Conservation (phyloP, 768 basidiomycete genomes). For the Dendrothele bispora region DNA sequence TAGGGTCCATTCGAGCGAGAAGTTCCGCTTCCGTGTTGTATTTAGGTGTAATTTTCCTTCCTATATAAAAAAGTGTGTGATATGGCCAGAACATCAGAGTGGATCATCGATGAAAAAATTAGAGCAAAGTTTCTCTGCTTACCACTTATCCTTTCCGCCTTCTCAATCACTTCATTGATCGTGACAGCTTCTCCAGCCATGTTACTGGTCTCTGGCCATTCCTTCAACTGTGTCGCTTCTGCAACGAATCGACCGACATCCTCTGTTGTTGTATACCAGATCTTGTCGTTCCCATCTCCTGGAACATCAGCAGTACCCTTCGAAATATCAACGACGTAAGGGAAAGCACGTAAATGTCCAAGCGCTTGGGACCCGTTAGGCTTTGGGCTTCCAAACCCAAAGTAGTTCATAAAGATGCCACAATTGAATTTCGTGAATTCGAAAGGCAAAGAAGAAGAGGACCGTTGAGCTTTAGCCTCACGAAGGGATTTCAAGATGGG, state of each 20-base stretch:
- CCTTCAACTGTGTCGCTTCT: not conserved
- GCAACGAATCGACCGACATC: slow-evolving; percentile 4
- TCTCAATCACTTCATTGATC: not conserved
- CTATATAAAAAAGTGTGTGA: too few species aligned
- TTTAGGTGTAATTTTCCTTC: not conserved
- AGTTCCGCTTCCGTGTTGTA: not conserved
- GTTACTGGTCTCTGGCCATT: slow-evolving; percentile 1
- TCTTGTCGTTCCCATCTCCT: not conserved
- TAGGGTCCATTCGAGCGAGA: not conserved
- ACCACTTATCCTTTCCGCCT: not conserved
- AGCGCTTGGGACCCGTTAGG: not conserved
- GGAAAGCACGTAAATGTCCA: not conserved
- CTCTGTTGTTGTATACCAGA: not conserved
- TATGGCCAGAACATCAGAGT: not conserved
- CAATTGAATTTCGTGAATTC: not conserved
- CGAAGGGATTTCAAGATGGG: not conserved
- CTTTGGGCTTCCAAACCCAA: not conserved
- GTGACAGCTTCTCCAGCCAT: not conserved
- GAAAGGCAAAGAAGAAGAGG: not conserved
- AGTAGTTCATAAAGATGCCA: slow-evolving; percentile 5
- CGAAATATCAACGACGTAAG: slow-evolving; percentile 1
- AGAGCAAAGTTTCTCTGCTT: not conserved
- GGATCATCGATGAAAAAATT: not conserved
- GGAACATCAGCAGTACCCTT: not conserved
- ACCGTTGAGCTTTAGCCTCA: not conserved